Evolutionary conservation across 352 stramenopile species (phyloP), one percentile per base, ranked within the genome.

Genomic region (Peronosclerospora sorghi): DNA sequence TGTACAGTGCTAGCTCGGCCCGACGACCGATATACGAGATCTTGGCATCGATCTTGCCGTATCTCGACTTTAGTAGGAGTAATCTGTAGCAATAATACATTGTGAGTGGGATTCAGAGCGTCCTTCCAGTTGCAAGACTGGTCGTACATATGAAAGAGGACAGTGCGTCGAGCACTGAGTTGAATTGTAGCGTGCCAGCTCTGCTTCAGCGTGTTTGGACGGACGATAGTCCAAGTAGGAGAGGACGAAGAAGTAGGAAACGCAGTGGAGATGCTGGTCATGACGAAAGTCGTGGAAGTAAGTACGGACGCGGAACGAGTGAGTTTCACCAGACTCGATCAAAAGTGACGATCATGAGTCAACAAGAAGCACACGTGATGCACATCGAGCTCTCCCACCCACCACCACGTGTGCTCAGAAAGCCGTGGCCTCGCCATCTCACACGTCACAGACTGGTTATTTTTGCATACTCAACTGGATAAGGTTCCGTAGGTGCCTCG

Each of bases 1-100:
- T 64, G 48, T 79, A 82, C 1, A 82, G 48, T 4, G 69, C 69
- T 28, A 82, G 51, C 47, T 82, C 69, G 0, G 69, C 69, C 7
- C 69, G 66, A 9, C 69, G 66, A 9, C 61, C 69, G 19, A 82
- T 79, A 45, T 73, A 73, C 48, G 66, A 79, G 45, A 77, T 79
- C 46, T 75, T 75, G 36, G 55, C 24, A 40, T 82, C 69, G 15
- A 82, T 55, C 24, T 61, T 69, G 40, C 66, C 62, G 48, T 79
- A 82, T 49, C 79, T 82, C 51, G 56, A 62, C 57, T 79, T 79
- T 32, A 82, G 62, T 32, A 82, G 48, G 37, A 82, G 21, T 21
- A 82, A 35, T 41, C 65, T 77, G 41, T 29, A 37, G 6, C 24
- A 8, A 29, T 8, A 38, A 34, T 12, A 42, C 1, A 27, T 46